phyloP scores from a whole-genome alignment of 2,329 filamentous ascomycete genomes.

The Ceratocystis lukuohia region DNA sequence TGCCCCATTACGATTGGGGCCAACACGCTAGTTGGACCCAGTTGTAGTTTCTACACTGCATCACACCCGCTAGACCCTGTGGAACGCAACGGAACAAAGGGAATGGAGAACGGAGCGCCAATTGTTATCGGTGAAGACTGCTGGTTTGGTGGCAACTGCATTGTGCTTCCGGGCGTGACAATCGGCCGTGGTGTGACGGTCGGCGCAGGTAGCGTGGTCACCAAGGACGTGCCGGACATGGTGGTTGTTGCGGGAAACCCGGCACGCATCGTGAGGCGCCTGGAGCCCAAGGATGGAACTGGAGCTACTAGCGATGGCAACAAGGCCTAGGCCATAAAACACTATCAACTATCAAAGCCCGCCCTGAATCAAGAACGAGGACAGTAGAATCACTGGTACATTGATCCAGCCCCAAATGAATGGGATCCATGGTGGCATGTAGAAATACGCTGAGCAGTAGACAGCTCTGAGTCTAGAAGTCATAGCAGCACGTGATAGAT shows the following conservation, averaged over 20 bases:
- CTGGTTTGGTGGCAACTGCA: conserved; percentile 62
- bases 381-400: conserved; percentile 66
- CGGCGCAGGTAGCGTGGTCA: conserved; percentile 73
- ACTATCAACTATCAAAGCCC: conserved; percentile 45
- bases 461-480: conserved; percentile 55
- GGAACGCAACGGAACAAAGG: conserved; percentile 58
- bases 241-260: conserved; percentile 55
- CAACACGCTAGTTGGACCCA: conserved; percentile 65
- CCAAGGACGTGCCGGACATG: conserved; percentile 55
- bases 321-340: not conserved
- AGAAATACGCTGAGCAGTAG: conserved; percentile 69
- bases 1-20: conserved; percentile 60
- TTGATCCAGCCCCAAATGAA: conserved; percentile 80
- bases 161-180: conserved; percentile 61
- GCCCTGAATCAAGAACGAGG: conserved; percentile 85
- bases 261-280: conserved; percentile 37
- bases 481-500: not conserved
- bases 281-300: conserved; percentile 3
- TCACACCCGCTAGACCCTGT: conserved; percentile 65
- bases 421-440: conserved; percentile 90
- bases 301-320: conserved; percentile 10
- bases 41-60: conserved; percentile 61
- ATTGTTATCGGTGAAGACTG: conserved; percentile 70
- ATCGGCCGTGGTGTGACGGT: conserved; percentile 62
- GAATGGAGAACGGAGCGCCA: conserved; percentile 60